Evolutionary conservation across 2,329 filamentous ascomycete genomes (phyloP).

Genomic region (Aspergillus novoparasiticus): DNA sequence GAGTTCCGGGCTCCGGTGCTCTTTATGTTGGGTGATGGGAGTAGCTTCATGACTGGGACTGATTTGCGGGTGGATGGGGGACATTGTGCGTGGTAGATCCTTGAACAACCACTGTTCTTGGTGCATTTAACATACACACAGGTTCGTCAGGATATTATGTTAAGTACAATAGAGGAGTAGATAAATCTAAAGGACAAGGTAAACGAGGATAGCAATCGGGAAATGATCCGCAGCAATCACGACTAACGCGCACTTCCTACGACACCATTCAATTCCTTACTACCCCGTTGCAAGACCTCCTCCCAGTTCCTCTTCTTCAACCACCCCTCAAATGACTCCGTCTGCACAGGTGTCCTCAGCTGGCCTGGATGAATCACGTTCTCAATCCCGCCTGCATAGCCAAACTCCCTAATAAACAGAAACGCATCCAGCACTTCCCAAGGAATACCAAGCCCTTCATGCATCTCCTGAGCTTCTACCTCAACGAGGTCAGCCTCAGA

Average conservation of each 20-base stretch:
- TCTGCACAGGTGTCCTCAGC: constrained; percentile 29
- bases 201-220: no score
- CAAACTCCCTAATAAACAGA: constrained; percentile 42
- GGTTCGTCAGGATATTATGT: fast-evolving
- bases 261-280: constrained; percentile 3
- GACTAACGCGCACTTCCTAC: background rate
- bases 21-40: constrained; percentile 35
- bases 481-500: constrained; percentile 37
- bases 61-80: constrained; percentile 38
- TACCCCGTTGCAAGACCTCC: constrained; percentile 2
- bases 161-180: no score
- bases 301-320: constrained; percentile 26
- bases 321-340: constrained; percentile 23
- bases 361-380: constrained; percentile 43
- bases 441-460: constrained; percentile 25
- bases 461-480: constrained; percentile 37
- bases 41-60: constrained; percentile 39
- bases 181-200: no score
- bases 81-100: constrained; percentile 14
- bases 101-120: fast-evolving
- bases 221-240: fast-evolving
- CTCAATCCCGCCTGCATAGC: constrained; percentile 45
- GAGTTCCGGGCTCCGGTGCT: constrained; percentile 35
- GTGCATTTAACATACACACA: no score
- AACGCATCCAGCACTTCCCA: constrained; percentile 42